A percentile compares a stretch with the other conserved stretches of the same genome.
These are phyloP conservation scores for Diplodia mutila DNA, from an alignment of 2,329 filamentous ascomycete species.

Conservation along the genomic window DNA sequence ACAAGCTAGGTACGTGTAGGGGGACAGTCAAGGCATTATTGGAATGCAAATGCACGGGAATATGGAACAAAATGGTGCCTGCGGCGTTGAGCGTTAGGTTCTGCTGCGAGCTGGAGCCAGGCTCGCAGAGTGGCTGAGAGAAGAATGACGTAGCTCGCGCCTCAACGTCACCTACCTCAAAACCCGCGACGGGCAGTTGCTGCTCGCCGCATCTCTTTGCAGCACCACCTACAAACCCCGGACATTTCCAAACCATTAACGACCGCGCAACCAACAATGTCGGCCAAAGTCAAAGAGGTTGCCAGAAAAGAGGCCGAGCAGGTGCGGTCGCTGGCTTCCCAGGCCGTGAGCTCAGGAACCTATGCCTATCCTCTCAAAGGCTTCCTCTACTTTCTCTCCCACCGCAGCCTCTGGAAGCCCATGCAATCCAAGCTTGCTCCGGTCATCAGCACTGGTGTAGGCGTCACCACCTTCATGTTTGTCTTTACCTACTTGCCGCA, in stretches of 20 bases:
- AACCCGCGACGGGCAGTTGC: neutral
- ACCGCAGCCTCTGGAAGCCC: constrained; percentile 63
- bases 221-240: neutral
- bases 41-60: no score
- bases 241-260: neutral
- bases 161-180: neutral
- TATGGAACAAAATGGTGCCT: no score
- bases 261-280: constrained; percentile 33
- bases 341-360: constrained; percentile 74
- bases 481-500: constrained; percentile 85
- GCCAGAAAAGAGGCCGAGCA: constrained; percentile 72
- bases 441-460: constrained; percentile 70
- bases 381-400: constrained; percentile 62
- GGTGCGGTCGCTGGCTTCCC: constrained; percentile 64
- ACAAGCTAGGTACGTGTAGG: no score
- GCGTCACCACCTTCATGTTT: constrained; percentile 81
- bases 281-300: constrained; percentile 60
- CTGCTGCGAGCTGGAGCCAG: no score
- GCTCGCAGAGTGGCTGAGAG: neutral
- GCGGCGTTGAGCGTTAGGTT: neutral
- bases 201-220: neutral
- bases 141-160: constrained; percentile 13
- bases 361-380: constrained; percentile 84
- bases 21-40: no score
- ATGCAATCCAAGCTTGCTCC: constrained; percentile 60